Base-by-base conservation (phyloP, 441 rosid species). In the Mallotus japonicus region DNA sequence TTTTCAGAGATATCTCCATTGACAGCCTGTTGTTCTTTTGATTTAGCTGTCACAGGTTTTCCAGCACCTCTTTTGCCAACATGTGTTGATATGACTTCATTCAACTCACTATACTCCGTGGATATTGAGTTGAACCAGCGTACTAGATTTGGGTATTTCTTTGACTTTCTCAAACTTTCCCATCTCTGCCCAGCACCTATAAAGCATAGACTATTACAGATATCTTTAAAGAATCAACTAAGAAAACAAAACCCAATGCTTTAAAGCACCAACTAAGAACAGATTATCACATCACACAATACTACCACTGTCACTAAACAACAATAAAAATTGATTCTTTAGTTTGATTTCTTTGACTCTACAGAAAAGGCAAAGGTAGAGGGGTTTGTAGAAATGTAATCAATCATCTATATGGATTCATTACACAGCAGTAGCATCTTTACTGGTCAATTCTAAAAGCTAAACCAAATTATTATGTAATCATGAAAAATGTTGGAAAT, bases 121-220 rank as follows among this genome's bases (percentile, higher is more conserved):
- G 80, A 71, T 67, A 91, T 76, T 0, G 97, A 95, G 47, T 89
- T 89, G 83, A 85, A 95, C 98, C 97, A 95, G 15, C 99, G 84
- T 20, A 80, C 90, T 7, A 92, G 82, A 68, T 84, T 87, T 73
- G 76, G 90, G 80, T 87, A 91, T 87, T 95, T 95, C 80, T 88
- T 95, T 24, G 97, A 90, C 84, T 89, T 95, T 83, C 92, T 95
- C 67, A 90, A 74, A 76, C 97, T 90, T 46, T 95, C 99, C 98
- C 99, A 91, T 83, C 99, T 88, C 63, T 66, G 83, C 54, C 98
- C 95, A 47, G 85, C 67, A 73, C 90, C 99, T 95, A 77, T n/a
- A 68, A 67, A 58, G 50, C 19, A 79, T 47, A 40, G 16, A 16
- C 42, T n/a, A 56, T 71, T 12, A 64, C 42, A 24, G 11, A 65